A percentile compares a stretch with the other conserved stretches of the same genome.
Conservation (phyloP, 2,329 filamentous ascomycete genomes). For the Arachnomyces sp. region DNA sequence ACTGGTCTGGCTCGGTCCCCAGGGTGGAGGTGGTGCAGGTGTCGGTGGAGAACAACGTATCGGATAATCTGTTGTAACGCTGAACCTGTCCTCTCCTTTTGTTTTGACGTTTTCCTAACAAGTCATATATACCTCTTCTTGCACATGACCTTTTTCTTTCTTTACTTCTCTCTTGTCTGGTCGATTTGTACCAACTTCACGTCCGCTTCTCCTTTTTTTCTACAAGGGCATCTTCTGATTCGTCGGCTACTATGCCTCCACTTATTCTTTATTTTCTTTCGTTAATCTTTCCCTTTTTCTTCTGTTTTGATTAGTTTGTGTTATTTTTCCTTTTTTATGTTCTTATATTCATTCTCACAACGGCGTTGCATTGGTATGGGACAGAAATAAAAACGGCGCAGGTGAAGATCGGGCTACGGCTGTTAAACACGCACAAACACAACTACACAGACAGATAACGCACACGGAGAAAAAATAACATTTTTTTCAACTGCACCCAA, state of each 20-base stretch:
- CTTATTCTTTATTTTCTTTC: too few relatives aligned
- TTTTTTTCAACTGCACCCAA: too few relatives aligned
- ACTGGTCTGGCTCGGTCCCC: slow-evolving; percentile 36
- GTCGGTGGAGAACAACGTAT: slow-evolving; percentile 23
- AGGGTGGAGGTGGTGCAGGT: slow-evolving; percentile 30
- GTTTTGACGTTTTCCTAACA: slow-evolving; percentile 20
- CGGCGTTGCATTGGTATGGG: slow-evolving; percentile 31
- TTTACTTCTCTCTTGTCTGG: neutral
- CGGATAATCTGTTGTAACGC: slow-evolving; percentile 20
- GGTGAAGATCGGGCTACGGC: slow-evolving; percentile 21
- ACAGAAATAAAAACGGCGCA: slow-evolving; percentile 21
- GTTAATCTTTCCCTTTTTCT: too few relatives aligned
- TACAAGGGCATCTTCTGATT: too few relatives aligned
- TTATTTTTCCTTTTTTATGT: slow-evolving; percentile 15
- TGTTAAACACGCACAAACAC: slow-evolving; percentile 10
- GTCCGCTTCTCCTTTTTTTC: slow-evolving; percentile 9
- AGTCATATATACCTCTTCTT: slow-evolving; percentile 14
- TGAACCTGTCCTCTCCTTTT: slow-evolving; percentile 25
- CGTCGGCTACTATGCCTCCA: too few relatives aligned
- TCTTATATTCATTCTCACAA: slow-evolving; percentile 21
- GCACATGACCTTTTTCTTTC: slow-evolving; percentile 25
- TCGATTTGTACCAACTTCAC: neutral
- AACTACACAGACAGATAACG: too few relatives aligned
- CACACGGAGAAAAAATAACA: too few relatives aligned
- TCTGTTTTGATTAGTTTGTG: slow-evolving; percentile 8